phyloP scores from a whole-genome alignment of 495 filamentous ascomycete species.

The Xylaria acuta region DNA sequence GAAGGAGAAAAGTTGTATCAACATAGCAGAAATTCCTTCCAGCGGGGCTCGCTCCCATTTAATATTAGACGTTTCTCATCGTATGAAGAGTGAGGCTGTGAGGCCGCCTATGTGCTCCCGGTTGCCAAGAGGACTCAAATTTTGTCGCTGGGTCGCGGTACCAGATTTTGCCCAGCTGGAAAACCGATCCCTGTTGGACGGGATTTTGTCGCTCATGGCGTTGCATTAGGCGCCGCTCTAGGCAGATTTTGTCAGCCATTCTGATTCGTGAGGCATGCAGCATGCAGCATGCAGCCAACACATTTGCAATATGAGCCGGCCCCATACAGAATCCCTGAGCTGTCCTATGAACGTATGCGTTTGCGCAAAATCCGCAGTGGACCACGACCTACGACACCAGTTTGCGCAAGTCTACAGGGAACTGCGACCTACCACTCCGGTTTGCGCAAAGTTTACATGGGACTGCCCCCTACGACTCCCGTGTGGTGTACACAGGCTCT shows the following conservation, averaged over 20 bases:
- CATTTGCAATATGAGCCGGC: neutral
- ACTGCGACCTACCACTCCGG: too few species aligned
- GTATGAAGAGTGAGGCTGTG: neutral
- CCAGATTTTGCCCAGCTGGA: neutral
- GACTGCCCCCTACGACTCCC: neutral
- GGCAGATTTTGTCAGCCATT: conserved; percentile 5
- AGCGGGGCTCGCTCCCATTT: neutral
- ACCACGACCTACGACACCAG: too few species aligned
- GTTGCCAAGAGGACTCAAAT: neutral
- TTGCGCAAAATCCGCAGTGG: neutral
- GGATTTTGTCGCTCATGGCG: conserved; percentile 2
- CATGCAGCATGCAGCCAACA: conserved; percentile 6
- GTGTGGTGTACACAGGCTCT: neutral
- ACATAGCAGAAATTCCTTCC: neutral
- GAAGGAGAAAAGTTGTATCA: neutral
- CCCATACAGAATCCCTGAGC: neutral
- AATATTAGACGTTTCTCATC: neutral
- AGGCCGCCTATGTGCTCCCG: neutral
- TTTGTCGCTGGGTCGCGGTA: neutral
- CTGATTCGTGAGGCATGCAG: neutral
- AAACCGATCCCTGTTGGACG: neutral
- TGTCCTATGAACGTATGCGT: neutral
- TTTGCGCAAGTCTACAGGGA: too few species aligned
- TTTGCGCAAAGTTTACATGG: too few species aligned
- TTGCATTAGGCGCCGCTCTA: neutral